Percentiles rank a stretch among this genome's conserved stretches.
phyloP scores from a whole-genome alignment of 2,329 filamentous ascomycete species.

The Purpureocillium lavendulum region DNA sequence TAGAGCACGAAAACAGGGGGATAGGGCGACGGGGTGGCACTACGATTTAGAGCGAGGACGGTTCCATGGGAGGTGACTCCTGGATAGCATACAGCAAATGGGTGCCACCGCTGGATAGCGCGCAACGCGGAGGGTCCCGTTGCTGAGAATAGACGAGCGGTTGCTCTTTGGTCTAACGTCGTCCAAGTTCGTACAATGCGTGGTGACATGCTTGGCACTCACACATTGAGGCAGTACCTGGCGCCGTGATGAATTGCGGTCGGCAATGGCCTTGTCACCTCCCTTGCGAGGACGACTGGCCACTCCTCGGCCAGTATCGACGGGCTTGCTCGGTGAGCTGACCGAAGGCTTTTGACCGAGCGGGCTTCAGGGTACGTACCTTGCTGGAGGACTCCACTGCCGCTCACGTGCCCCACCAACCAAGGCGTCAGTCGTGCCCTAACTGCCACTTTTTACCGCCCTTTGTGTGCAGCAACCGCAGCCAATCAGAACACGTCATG shows the following conservation, averaged over 20 bases:
- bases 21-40: neutral
- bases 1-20: constrained; percentile 3
- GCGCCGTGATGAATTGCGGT: too few relatives aligned
- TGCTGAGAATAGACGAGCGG: constrained; percentile 13
- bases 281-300: too few relatives aligned
- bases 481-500: constrained; percentile 10
- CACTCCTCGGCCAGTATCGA: too few relatives aligned
- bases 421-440: constrained; percentile 20
- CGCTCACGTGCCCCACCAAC: constrained; percentile 2
- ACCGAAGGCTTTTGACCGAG: too few relatives aligned
- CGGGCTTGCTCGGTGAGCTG: too few relatives aligned
- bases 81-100: constrained; percentile 2
- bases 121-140: neutral
- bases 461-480: constrained; percentile 5
- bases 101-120: neutral
- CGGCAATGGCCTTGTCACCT: too few relatives aligned
- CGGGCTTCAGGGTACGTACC: too few relatives aligned
- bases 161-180: constrained; percentile 5
- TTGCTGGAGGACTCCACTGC: neutral
- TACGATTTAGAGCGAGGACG: constrained; percentile 2
- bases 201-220: too few relatives aligned
- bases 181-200: too few relatives aligned
- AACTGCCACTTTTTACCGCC: constrained; percentile 39
- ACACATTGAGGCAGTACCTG: too few relatives aligned
- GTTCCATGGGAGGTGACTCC: neutral